These are phyloP conservation scores for Cyanidioschyzon merolae DNA, from an alignment of 23 red algal genomes.

Conservation along the genomic window DNA sequence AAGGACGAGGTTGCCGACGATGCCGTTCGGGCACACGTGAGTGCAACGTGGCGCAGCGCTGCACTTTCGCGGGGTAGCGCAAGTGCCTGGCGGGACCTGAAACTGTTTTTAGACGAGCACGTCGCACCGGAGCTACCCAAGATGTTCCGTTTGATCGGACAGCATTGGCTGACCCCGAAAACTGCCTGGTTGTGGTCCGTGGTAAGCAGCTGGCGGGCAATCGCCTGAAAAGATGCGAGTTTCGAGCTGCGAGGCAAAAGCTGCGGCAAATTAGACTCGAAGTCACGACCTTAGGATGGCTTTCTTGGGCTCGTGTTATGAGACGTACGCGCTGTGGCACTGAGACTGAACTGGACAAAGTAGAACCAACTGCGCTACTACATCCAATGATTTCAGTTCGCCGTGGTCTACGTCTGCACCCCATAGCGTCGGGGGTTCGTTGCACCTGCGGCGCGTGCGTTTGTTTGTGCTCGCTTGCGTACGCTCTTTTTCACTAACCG, in stretches of 20 bases:
- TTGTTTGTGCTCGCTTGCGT: too few species aligned
- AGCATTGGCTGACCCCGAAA: slow-evolving; percentile 10
- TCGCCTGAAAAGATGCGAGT: too few species aligned
- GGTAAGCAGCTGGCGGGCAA: neutral
- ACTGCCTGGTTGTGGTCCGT: neutral
- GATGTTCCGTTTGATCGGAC: neutral
- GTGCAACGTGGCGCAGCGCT: neutral
- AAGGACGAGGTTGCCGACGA: neutral
- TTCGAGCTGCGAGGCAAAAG: too few species aligned
- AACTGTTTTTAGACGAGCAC: neutral
- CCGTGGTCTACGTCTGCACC: too few species aligned
- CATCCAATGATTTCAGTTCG: too few species aligned
- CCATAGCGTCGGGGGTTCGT: too few species aligned
- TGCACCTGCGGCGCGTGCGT: too few species aligned
- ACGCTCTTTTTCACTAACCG: too few species aligned
- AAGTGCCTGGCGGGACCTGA: neutral
- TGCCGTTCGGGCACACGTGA: neutral
- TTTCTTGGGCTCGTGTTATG: neutral
- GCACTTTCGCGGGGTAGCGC: too few species aligned
- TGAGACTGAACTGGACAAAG: neutral
- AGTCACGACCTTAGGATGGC: slow-evolving; percentile 15
- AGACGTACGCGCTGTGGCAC: slow-evolving; percentile 18
- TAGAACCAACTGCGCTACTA: neutral
- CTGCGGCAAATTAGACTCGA: slow-evolving; percentile 13
- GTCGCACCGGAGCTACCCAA: slow-evolving; percentile 7